phyloP scores from a whole-genome alignment of 495 filamentous ascomycete genomes.

The Podospora conica region DNA sequence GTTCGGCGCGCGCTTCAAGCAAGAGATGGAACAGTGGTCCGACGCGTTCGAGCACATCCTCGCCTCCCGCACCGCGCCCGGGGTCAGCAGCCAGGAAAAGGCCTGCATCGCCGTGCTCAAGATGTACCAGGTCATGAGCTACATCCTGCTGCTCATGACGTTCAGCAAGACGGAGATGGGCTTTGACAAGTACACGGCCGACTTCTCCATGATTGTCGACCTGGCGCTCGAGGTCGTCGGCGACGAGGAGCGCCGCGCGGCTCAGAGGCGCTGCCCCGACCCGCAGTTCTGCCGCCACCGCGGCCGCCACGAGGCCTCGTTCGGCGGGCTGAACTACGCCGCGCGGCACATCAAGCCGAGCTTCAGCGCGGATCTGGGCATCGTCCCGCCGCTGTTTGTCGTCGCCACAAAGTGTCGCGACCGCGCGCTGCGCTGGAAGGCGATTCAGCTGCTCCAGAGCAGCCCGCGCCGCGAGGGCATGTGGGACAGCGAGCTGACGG shows the following conservation, averaged over 20 bases:
- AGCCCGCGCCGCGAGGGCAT: slow-evolving; percentile 55
- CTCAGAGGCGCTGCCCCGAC: slow-evolving; percentile 40
- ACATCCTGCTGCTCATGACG: slow-evolving; percentile 49
- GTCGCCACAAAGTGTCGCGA: slow-evolving; percentile 56
- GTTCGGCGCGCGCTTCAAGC: slow-evolving; percentile 36
- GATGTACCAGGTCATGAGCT: slow-evolving; percentile 49
- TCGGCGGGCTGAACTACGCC: slow-evolving; percentile 37
- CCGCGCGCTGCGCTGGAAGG: slow-evolving; percentile 45
- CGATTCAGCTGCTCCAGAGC: slow-evolving; percentile 48
- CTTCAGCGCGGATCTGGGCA: slow-evolving; percentile 49
- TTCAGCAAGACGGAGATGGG: slow-evolving; percentile 44
- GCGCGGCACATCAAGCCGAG: slow-evolving; percentile 46
- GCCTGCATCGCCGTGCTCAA: slow-evolving; percentile 49
- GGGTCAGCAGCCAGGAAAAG: slow-evolving; percentile 47
- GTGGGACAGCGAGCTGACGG: slow-evolving; percentile 55
- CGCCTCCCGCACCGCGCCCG: slow-evolving; percentile 38
- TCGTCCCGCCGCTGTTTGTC: slow-evolving; percentile 50
- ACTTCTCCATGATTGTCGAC: slow-evolving; percentile 40
- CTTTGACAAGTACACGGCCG: slow-evolving; percentile 37
- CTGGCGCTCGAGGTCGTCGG: slow-evolving; percentile 43
- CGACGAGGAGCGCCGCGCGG: slow-evolving; percentile 43
- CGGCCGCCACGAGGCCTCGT: slow-evolving; percentile 31
- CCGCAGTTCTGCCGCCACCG: slow-evolving; percentile 37
- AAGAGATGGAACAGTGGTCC: slow-evolving; percentile 46
- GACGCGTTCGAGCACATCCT: slow-evolving; percentile 47